Conservation (phyloP, 2,329 filamentous ascomycete genomes). For the Hymenoscyphus albidus region DNA sequence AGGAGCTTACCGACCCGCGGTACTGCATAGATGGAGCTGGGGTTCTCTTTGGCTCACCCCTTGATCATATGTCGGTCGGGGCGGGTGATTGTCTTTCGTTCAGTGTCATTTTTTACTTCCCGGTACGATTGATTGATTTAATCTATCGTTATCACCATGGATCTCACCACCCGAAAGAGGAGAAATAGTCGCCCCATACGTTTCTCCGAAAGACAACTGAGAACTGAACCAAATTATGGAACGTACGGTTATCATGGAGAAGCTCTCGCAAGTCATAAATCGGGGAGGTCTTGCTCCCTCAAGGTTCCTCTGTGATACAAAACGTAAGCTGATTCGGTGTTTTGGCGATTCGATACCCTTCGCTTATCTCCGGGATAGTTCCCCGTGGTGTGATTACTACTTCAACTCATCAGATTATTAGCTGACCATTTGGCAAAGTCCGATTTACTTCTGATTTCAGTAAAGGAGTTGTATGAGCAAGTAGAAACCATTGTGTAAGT, state of each 20-base stretch:
- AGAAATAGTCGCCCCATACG: not conserved
- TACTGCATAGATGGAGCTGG: constrained; percentile 7
- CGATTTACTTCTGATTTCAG: not conserved
- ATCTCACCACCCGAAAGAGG: not conserved
- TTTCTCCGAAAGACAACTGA: not conserved
- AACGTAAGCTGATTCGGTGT: not conserved
- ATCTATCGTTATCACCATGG: constrained; percentile 4
- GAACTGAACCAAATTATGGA: not conserved
- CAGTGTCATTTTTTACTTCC: not conserved
- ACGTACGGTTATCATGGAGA: not conserved
- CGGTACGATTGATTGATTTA: constrained; percentile 8
- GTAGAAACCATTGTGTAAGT: not conserved
- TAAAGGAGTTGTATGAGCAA: not conserved
- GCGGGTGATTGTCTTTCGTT: not conserved
- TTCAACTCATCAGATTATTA: not conserved
- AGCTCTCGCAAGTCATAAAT: not conserved
- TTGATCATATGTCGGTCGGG: not conserved
- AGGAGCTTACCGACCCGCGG: constrained; percentile 5
- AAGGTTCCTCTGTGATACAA: not conserved
- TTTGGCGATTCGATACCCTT: not conserved
- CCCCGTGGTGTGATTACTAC: not conserved
- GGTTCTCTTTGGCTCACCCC: constrained; percentile 4
- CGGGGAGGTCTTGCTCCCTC: not conserved
- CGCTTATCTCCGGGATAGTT: not conserved
- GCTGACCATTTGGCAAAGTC: not conserved